Conservation (phyloP, 176 grass and related monocot genomes). For the Urochloa ruziziensis region DNA sequence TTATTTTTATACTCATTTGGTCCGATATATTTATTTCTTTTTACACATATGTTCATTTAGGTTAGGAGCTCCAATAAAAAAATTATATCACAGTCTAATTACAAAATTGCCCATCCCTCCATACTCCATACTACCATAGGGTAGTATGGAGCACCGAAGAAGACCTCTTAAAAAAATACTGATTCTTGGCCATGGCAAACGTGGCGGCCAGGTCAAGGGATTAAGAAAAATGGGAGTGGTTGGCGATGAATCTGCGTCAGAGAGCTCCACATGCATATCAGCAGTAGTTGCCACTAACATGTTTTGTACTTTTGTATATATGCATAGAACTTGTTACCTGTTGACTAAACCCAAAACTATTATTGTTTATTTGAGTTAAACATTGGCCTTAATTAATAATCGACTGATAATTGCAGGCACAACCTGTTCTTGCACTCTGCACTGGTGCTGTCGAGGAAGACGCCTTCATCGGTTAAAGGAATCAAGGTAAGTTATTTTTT, state of each 20-base stretch:
- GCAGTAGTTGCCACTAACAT: not conserved
- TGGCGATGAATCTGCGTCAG: not conserved
- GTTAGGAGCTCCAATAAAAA: too few relatives aligned
- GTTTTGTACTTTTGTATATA: too few relatives aligned
- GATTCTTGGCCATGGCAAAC: not conserved
- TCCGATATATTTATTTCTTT: too few relatives aligned
- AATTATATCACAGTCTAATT: too few relatives aligned
- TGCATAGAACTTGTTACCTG: not conserved
- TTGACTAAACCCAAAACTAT: not conserved
- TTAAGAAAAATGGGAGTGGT: not conserved
- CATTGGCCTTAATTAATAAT: not conserved
- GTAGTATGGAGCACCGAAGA: too few relatives aligned
- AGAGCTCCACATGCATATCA: not conserved
- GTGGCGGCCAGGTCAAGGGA: not conserved
- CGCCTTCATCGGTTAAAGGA: constrained; percentile 65
- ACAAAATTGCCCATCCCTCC: too few relatives aligned
- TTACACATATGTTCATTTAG: too few relatives aligned
- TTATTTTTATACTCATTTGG: too few relatives aligned
- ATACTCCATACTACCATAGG: too few relatives aligned
- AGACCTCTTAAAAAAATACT: too few relatives aligned
- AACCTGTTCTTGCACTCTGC: constrained; percentile 96
- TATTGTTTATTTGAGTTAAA: not conserved
- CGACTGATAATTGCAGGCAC: constrained; percentile 48
- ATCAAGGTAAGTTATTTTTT: constrained; percentile 56
- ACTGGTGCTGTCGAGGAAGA: constrained; percentile 81